Conservation (phyloP, 257 asterid genomes). For the Salvia rosmarinus region DNA sequence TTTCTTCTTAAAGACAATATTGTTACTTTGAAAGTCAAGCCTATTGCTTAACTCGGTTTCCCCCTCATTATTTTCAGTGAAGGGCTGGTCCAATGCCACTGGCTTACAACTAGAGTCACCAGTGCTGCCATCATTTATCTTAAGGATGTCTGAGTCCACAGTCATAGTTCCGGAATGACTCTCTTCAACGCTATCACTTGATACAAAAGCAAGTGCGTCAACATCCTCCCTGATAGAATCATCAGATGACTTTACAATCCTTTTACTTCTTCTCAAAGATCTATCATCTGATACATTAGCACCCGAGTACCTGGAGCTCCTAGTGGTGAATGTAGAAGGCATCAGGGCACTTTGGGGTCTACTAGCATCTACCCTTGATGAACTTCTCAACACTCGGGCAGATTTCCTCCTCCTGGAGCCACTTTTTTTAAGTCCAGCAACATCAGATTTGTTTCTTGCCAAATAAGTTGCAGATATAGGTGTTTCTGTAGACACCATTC, state of each 20-base stretch:
- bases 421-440: constrained; percentile 44
- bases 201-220: constrained; percentile 54
- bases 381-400: constrained; percentile 63
- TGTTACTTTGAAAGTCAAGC: constrained; percentile 65
- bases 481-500: constrained; percentile 36
- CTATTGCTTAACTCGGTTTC: constrained; percentile 57
- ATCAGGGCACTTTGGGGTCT: constrained; percentile 40
- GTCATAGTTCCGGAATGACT: constrained; percentile 67
- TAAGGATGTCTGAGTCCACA: constrained; percentile 63
- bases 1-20: constrained; percentile 64
- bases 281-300: constrained; percentile 45
- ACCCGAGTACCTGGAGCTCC: constrained; percentile 43
- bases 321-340: constrained; percentile 40
- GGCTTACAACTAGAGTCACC: constrained; percentile 57
- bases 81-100: constrained; percentile 42
- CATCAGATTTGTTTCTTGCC: constrained; percentile 54
- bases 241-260: constrained; percentile 62
- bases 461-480: constrained; percentile 45
- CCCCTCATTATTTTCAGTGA: constrained; percentile 47
- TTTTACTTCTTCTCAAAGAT: constrained; percentile 65
- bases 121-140: constrained; percentile 64
- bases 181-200: constrained; percentile 64
- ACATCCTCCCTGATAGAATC: constrained; percentile 53
- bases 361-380: constrained; percentile 50
- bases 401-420: constrained; percentile 51